Base-by-base conservation (phyloP, 208 protist genomes). In the Trypanosoma mega region DNA sequence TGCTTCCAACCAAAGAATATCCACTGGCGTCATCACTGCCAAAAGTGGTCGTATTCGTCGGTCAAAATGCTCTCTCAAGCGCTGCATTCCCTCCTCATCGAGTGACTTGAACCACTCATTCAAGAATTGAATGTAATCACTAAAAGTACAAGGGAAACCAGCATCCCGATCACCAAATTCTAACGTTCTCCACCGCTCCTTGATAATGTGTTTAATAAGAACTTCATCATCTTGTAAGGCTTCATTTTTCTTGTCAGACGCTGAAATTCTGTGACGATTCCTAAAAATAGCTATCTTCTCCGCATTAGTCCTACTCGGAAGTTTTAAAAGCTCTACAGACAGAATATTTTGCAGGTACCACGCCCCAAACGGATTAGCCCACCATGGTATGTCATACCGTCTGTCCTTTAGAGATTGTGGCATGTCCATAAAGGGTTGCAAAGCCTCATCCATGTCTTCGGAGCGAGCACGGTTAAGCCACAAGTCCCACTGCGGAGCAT, bases 341-440 rank as follows among this genome's bases (percentile, higher is more conserved):
- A 97, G 81, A 36, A 97, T 78, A 62, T 97, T 97, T 67, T 97
- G 87, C 51, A 97, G 69, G 57, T 97, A 97, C 88, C 91, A 97
- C 23, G 88, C 88, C 34, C 91, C 91, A 61, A 97, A 97, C 27
- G 91, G 91, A 71, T 97, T 97, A 46, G 91, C 91, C 88, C 91
- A 97, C 91, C 91, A 97, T 26, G 91, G 91, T 26, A 97, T 85
- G 60, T 97, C 91, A 62, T 94, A 97, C 44, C 87, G 81, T 45
- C 91, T 83, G 59, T 94, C 82, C 62, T 97, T 94, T 20, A 97
- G 71, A 5, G 91, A 97, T 71, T 92, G 82, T 26, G 91, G 91
- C 91, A 97, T 97, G 59, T 97, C 91, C 91, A 97, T 97, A 60
- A 97, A 95, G 8, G 91, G 91, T 64, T 97, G 91, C 34, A 97